Evolutionary conservation across 768 basidiomycete genomes (phyloP), one percentile per base, ranked within the genome.

Genomic region (Leccinum barrowsii): DNA sequence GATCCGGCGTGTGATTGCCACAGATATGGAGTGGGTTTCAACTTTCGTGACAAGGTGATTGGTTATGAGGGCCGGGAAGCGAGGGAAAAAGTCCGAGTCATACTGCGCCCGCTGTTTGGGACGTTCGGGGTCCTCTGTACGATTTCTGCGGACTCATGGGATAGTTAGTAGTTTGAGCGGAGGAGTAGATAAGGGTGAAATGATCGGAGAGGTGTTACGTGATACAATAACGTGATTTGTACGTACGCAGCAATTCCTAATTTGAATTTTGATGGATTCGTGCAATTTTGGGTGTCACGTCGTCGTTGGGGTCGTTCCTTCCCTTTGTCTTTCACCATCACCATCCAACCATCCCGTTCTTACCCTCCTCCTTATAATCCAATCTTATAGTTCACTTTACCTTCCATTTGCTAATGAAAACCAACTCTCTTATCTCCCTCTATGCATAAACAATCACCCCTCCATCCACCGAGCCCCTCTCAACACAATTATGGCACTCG

Each of bases 401-500:
- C 34, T 26, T 76, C 22, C 55, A 50, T 34, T 55, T 57, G 51
- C 53, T 68, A 68, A 69, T 69, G 69, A 54, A 64, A 53, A 55
- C 21, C 53, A 46, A 26, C 57, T 57, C 55, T 56, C 51, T 26
- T 26, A 26, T 26, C 26, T 26, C 26, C 26, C 26, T 59, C 48
- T 49, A 59, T 67, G 35, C 61, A 59, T 21, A 59, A 57, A 13
- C 46, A 58, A 28, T 44, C 62, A 7, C 55, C 50, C 11, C 68
- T 56, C 56, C 44, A 48, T 32, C 15, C 26, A 28, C 26, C 55
- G 17, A 57, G 8, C 32, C 26, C 67, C 15, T 44, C 65, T 28
- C 59, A 63, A 4, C 78, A 78, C 71, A 70, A 73, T 60, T 83
- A 86, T 76, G 79, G 78, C 61, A 85, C 83, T 17, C 75, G 83